Base-by-base conservation (phyloP, 2,329 filamentous ascomycete genomes). In the Pseudogymnoascus sp. region DNA sequence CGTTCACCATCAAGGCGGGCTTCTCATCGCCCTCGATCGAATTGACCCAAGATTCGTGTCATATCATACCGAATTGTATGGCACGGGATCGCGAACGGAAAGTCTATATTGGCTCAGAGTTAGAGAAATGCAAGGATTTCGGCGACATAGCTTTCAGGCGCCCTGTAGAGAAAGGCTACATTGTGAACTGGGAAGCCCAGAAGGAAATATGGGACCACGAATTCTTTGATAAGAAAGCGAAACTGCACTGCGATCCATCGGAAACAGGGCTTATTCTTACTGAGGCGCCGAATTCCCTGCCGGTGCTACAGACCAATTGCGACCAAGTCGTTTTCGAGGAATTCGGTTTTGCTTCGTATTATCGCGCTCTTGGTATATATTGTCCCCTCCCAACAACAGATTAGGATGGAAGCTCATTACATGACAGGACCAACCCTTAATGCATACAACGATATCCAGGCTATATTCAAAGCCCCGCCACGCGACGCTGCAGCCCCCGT, bases 271-370 rank as follows among this genome's bases (percentile, higher is more conserved):
- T 99, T 62, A 76, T 99, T 3, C 80, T 97, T 58, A 86, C 89
- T 1, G 94, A 99, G 73, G 88, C 91, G 50, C 88, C 91, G 3
- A 96, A 95, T 74, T 86, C 87, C 3, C 80, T 96, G 61, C 86
- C 88, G 0, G 85, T 86, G 11, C 76, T 99, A 65, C 91, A 97
- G 74, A 84, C 87, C 38, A 94, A 97, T 72, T 91, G 90, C 67
- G 94, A 99, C 70, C 93, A 99, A 77, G 91, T 99, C 70, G 84
- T 97, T 1, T 97, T 99, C 77, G 94, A 99, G 71, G 92, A 97
- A 72, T 99, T 94, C 76, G 90, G 90, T 2, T 99, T 99, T 74
- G 83, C 87, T 9, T 88, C 89, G 66, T 96, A 96, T 75, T 88
- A 88, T 65, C 84, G 94, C 63, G 86, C 84, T 62, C 78, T 89